A percentile compares a stretch with the other conserved stretches of the same genome.
These are phyloP conservation scores for Carex myosuroides DNA, from an alignment of 176 grass and related monocot species.

Conservation along the genomic window DNA sequence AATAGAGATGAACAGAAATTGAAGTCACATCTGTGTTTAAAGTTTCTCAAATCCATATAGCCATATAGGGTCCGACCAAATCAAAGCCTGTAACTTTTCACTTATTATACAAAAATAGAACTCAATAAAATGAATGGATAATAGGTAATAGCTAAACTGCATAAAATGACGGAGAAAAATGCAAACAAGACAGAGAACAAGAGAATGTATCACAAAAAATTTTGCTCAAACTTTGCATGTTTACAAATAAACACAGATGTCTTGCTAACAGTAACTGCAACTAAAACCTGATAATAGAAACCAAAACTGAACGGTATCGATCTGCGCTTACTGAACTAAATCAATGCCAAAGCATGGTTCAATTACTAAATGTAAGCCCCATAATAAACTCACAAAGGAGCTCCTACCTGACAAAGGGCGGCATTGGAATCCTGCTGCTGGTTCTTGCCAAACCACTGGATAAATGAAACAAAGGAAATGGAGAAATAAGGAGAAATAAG, in stretches of 20 bases:
- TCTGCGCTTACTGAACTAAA: not conserved
- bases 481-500: too few species aligned
- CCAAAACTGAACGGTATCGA: not conserved
- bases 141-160: not conserved
- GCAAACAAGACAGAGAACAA: not conserved
- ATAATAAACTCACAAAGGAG: not conserved
- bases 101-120: not conserved
- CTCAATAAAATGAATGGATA: not conserved
- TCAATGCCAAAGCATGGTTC: not conserved
- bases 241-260: not conserved
- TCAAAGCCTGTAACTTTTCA: not conserved
- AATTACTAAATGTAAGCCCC: not conserved
- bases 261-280: not conserved
- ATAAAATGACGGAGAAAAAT: not conserved
- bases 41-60: not conserved
- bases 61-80: not conserved
- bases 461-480: too few species aligned
- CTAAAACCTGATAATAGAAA: not conserved
- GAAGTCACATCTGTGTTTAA: not conserved
- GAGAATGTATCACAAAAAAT: not conserved
- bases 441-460: slow-evolving; percentile 99
- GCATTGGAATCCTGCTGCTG: slow-evolving; percentile 95
- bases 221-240: not conserved
- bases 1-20: not conserved
- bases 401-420: slow-evolving; percentile 72